phyloP scores from a whole-genome alignment of 2,329 filamentous ascomycete genomes.

The Nothopassalora personata region DNA sequence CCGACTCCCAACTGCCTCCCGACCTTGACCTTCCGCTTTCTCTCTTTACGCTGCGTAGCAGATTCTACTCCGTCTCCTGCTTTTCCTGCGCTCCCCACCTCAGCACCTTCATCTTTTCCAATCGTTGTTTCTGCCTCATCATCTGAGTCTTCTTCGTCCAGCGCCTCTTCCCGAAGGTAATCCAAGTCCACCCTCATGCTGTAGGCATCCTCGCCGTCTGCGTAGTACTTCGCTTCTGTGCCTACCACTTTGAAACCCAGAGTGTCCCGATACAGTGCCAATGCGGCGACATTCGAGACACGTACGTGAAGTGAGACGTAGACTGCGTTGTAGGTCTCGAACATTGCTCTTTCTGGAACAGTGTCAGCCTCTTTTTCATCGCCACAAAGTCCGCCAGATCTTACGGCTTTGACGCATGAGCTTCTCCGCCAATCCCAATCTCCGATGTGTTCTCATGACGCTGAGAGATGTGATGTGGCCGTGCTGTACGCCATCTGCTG shows the following conservation, averaged over 20 bases:
- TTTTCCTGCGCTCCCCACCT: conserved; percentile 34
- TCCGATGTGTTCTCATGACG: conserved; percentile 91
- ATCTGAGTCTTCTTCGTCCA: conserved; percentile 41
- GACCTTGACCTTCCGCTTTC: conserved; percentile 79
- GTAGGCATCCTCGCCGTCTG: conserved; percentile 93
- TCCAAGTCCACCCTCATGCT: conserved; percentile 84
- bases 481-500: conserved; percentile 80
- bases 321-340: conserved; percentile 82
- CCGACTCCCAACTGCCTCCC: conserved; percentile 72
- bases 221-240: conserved; percentile 86
- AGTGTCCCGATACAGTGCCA: conserved; percentile 88
- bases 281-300: conserved; percentile 83
- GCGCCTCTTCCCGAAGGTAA: conserved; percentile 51
- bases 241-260: conserved; percentile 84
- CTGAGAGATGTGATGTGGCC: conserved; percentile 93
- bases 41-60: conserved; percentile 42
- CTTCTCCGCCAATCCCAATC: conserved; percentile 91
- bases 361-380: conserved; percentile 4
- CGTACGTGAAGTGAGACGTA: conserved; percentile 97
- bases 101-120: conserved; percentile 39
- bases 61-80: conserved; percentile 38
- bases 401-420: conserved; percentile 92
- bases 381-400: conserved; percentile 29
- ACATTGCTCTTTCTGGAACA: conserved; percentile 79
- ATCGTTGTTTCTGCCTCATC: conserved; percentile 34